A percentile compares a stretch with the other conserved stretches of the same genome.
Conservation (phyloP, 2,329 filamentous ascomycete genomes). For the Dactylonectria macrodidyma region DNA sequence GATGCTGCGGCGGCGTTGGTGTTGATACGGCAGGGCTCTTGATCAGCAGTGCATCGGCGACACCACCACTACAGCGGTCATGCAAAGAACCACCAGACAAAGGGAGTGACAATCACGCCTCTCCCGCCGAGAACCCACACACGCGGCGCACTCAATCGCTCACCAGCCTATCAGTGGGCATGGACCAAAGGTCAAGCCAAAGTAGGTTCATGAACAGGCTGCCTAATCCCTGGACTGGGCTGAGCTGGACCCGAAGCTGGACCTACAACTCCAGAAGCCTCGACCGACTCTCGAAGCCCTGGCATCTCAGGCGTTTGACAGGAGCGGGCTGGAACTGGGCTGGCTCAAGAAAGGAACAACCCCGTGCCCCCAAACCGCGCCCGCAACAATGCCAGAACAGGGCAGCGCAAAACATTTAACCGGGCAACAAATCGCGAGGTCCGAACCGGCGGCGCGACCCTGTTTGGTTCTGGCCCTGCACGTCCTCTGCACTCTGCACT, state of each 20-base stretch:
- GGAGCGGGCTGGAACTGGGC: slow-evolving; percentile 5
- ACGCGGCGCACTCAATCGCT: slow-evolving; percentile 22
- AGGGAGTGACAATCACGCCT: slow-evolving; percentile 8
- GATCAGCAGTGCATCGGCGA: slow-evolving; percentile 35
- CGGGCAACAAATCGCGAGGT: slow-evolving; percentile 41
- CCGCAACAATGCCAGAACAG: slow-evolving; percentile 5
- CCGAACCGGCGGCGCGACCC: slow-evolving; percentile 24
- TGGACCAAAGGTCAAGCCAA: slow-evolving; percentile 27
- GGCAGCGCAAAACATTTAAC: slow-evolving; percentile 36
- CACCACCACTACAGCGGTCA: slow-evolving; percentile 22
- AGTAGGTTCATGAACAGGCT: slow-evolving; percentile 18
- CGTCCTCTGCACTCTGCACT: background rate
- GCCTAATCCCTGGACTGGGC: slow-evolving; percentile 28
- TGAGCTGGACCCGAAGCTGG: slow-evolving; percentile 16
- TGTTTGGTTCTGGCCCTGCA: slow-evolving; percentile 5
- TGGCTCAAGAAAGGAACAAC: background rate
- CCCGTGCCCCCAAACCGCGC: background rate
- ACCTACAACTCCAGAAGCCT: slow-evolving; percentile 6
- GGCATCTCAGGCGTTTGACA: slow-evolving; percentile 21
- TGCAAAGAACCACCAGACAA: slow-evolving; percentile 15
- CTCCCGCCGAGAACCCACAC: slow-evolving; percentile 19
- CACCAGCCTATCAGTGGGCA: slow-evolving; percentile 28
- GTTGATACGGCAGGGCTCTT: slow-evolving; percentile 26
- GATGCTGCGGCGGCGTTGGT: background rate
- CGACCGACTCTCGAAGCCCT: background rate